phyloP scores from a whole-genome alignment of 2,329 filamentous ascomycete species.

The Microsporum canis region DNA sequence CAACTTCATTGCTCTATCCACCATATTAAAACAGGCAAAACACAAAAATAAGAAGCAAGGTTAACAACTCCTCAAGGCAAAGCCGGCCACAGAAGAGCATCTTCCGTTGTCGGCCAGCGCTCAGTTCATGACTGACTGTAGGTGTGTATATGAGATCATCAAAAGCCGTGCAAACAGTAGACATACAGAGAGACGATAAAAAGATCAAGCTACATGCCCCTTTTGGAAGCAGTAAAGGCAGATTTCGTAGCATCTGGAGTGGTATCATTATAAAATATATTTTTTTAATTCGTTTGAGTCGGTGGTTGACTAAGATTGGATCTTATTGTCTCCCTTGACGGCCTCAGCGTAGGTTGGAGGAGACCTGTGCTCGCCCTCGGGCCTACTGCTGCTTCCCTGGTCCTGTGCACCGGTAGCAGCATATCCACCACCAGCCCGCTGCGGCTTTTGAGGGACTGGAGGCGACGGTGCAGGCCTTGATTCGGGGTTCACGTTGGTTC shows the following conservation, averaged over 20 bases:
- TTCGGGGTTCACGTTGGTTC: constrained; percentile 26
- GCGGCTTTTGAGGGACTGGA: constrained; percentile 12
- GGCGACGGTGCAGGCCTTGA: constrained; percentile 20
- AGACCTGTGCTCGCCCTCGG: constrained; percentile 29
- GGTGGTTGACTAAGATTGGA: constrained; percentile 47
- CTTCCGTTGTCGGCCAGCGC: not conserved
- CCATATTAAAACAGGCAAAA: not conserved
- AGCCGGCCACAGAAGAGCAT: not conserved
- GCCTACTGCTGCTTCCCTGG: constrained; percentile 22
- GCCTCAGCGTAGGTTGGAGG: constrained; percentile 87
- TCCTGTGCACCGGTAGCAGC: not conserved
- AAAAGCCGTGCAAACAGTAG: not conserved
- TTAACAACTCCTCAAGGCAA: no score
- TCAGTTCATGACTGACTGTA: not conserved
- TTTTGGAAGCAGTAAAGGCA: not conserved
- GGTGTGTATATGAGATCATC: not conserved
- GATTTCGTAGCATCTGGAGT: not conserved
- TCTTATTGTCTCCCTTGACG: constrained; percentile 79
- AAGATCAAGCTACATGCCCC: not conserved
- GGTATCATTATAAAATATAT: not conserved
- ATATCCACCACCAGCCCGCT: not conserved
- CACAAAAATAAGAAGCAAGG: not conserved
- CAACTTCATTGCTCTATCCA: not conserved
- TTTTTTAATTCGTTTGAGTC: not conserved
- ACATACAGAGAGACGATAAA: not conserved